phyloP scores from a whole-genome alignment of 345 rosid genomes.

The Brassica nigra region DNA sequence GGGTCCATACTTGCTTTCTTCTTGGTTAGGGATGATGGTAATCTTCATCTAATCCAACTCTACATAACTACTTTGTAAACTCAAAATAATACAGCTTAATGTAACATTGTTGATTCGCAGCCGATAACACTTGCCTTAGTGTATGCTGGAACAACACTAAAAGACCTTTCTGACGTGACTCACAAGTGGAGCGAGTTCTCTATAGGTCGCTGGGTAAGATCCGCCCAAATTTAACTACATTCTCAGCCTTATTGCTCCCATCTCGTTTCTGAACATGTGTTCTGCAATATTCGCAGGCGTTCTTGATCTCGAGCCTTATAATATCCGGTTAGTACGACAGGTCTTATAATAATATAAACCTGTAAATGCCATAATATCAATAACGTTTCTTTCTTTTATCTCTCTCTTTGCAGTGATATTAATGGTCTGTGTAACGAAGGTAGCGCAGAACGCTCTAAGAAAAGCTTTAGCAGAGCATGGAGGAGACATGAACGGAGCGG shows the following conservation, averaged over 20 bases:
- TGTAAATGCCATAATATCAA: too few relatives aligned
- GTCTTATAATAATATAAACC: background rate
- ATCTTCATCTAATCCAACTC: background rate
- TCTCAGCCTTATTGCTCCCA: background rate
- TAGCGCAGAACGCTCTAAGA: conserved; percentile 77
- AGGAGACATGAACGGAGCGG: conserved; percentile 47
- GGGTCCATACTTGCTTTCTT: conserved; percentile 88
- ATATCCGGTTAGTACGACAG: conserved; percentile 69
- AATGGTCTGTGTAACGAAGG: conserved; percentile 73
- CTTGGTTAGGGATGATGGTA: conserved; percentile 99
- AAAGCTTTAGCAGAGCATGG: conserved; percentile 94
- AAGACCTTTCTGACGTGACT: conserved; percentile 98
- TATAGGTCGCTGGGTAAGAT: conserved; percentile 81
- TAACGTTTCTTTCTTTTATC: too few relatives aligned
- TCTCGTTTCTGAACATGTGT: conserved; percentile 2
- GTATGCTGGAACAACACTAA: conserved; percentile 91
- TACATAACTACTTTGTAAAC: background rate
- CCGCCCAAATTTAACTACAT: background rate
- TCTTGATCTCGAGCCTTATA: conserved; percentile 60
- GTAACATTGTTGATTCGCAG: conserved; percentile 49
- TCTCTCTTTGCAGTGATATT: conserved; percentile 62
- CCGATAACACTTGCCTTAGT: conserved; percentile 96
- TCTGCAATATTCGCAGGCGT: conserved; percentile 54
- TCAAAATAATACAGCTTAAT: conserved; percentile 22
- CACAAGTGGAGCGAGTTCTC: conserved; percentile 97